Percentiles rank a stretch among this genome's conserved stretches.
phyloP scores from a whole-genome alignment of 108 stramenopile species.

The Pseudonitzschia pungens region DNA sequence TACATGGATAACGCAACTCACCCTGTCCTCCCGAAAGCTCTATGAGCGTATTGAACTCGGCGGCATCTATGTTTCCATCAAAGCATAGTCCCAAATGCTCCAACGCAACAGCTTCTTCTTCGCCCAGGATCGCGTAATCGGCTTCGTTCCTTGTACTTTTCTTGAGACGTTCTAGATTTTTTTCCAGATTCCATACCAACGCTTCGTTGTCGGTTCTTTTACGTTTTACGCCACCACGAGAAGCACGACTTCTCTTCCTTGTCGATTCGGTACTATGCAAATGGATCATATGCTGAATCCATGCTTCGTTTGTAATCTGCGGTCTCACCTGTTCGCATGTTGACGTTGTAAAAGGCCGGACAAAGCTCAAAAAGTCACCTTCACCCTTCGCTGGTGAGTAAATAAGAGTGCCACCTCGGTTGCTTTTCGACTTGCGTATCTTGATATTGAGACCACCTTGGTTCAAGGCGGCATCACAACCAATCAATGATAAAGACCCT shows the following conservation, averaged over 20 bases:
- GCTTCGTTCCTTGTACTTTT: not conserved
- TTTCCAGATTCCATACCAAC: constrained; percentile 17
- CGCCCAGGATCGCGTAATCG: constrained; percentile 1
- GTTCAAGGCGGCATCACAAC: not conserved
- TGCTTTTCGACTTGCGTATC: not conserved
- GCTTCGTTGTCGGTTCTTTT: constrained; percentile 14
- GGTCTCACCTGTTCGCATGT: not conserved
- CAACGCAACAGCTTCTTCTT: constrained; percentile 18
- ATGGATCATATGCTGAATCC: constrained; percentile 21
- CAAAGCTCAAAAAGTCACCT: constrained; percentile 10
- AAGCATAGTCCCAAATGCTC: constrained; percentile 8
- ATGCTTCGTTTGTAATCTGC: constrained; percentile 12
- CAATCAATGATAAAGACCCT: not conserved
- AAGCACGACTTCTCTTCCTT: constrained; percentile 18
- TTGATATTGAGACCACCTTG: not conserved
- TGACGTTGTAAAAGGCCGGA: constrained; percentile 20
- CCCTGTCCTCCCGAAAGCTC: constrained; percentile 27
- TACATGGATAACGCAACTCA: not conserved
- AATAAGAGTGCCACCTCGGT: constrained; percentile 15
- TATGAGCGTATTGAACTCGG: constrained; percentile 11
- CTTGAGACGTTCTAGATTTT: constrained; percentile 2
- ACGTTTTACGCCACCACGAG: constrained; percentile 15
- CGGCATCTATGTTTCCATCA: constrained; percentile 28
- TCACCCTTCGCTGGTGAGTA: not conserved
- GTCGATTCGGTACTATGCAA: constrained; percentile 20